Conservation (phyloP, 1,284 basidiomycete genomes). For the Ceratobasidium sp. region DNA sequence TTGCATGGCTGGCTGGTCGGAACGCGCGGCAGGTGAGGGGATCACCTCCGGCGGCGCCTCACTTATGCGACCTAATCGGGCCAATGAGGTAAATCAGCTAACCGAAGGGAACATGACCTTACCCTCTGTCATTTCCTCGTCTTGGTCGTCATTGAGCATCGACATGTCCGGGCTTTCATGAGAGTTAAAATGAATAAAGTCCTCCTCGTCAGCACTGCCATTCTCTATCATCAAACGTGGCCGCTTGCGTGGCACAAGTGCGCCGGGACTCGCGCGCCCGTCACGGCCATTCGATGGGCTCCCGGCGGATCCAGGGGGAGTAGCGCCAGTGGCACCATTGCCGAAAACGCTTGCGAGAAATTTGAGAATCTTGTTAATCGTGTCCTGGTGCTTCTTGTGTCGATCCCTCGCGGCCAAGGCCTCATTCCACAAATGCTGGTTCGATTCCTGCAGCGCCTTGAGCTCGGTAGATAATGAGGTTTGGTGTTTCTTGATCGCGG, state of each 20-base stretch:
- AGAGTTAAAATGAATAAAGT: constrained; percentile 43
- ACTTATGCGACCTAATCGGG: constrained; percentile 34
- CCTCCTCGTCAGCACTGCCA: constrained; percentile 51
- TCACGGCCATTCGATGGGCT: constrained; percentile 47
- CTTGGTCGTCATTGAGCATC: constrained; percentile 40
- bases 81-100: constrained; percentile 18
- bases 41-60: constrained; percentile 27
- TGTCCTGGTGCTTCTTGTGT: constrained; percentile 92
- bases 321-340: constrained; percentile 53
- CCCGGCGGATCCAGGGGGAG: constrained; percentile 57
- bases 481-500: constrained; percentile 91
- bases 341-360: constrained; percentile 96
- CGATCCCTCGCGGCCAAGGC: constrained; percentile 79
- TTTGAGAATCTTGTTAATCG: constrained; percentile 94
- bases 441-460: constrained; percentile 85
- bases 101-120: constrained; percentile 2
- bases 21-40: background rate
- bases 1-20: background rate
- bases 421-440: constrained; percentile 93
- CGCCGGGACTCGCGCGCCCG: constrained; percentile 45
- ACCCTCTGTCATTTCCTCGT: constrained; percentile 41
- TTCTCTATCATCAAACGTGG: constrained; percentile 74
- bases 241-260: constrained; percentile 60
- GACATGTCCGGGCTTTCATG: constrained; percentile 6
- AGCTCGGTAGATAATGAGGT: constrained; percentile 87